Base-by-base conservation (phyloP, 2,329 filamentous ascomycete genomes). In the Scedosporium boydii region DNA sequence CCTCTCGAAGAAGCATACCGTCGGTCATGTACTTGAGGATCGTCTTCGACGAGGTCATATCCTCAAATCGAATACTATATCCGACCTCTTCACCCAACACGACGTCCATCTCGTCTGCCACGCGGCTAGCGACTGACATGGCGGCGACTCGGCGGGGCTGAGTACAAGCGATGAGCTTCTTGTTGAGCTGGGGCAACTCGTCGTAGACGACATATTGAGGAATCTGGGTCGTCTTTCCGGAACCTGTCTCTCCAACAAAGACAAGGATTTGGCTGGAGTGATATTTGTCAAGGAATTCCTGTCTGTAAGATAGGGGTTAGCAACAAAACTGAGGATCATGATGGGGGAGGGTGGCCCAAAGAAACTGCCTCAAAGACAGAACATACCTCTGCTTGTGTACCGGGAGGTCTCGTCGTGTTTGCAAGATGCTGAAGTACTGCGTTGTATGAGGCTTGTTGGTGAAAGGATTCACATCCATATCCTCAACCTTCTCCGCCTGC, bases 11-110 rank as follows among this genome's bases (percentile, higher is more conserved):
- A 70, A 99, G 86, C 89, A 99, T 98, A 85, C 96, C 96, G 72
- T 99, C 95, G 55, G 96, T 99, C 95, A 99, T 99, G 81, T 99
- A 99, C 80, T 99, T 99, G 73, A 99, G 85, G 65, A 96, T 85
- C 1, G 95, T 99, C 75, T 90, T 92, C 63, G 87, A 85, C 59
- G 89, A 85, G 1, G 95, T 98, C 78, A 87, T 90, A 74, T 99
- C 95, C 76, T 99, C 96, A 76, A 99, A 99, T 81, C 95, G 91
- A 74, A 99, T 98, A 75, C 91, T 98, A 80, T 98, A 99, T 75
- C 95, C 95, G 62, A 99, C 93, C 77, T 98, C 93, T 68, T 97
- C 87, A 64, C 95, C 95, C 27, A 99, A 83, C 64, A 83, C 86
- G 67, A 97, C 93, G 72, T 98, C 95, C 82, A 99, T 89, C 78